A percentile compares a stretch with the other conserved stretches of the same genome.
phyloP scores from a whole-genome alignment of 169 alveolate species.

The Theileria annulata region DNA sequence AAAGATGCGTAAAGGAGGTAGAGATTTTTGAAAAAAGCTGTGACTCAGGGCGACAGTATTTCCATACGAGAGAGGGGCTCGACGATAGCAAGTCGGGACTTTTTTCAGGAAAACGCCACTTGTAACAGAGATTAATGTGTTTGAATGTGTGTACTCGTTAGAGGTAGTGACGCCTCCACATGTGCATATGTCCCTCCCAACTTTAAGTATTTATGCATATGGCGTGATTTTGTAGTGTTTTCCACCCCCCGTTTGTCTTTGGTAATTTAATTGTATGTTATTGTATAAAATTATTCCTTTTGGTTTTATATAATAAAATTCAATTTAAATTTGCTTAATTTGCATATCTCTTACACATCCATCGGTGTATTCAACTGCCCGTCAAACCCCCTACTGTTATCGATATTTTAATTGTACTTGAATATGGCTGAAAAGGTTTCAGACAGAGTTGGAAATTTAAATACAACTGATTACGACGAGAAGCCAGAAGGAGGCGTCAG shows the following conservation, averaged over 20 bases:
- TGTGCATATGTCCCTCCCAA: neutral
- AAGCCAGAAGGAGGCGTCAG: neutral
- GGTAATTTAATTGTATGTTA: neutral
- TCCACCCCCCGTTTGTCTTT: slow-evolving; percentile 4
- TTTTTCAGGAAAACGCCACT: slow-evolving; percentile 78
- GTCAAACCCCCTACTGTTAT: slow-evolving; percentile 1
- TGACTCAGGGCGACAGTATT: slow-evolving; percentile 76
- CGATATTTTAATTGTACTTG: neutral
- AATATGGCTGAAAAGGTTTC: neutral
- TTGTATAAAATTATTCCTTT: slow-evolving; percentile 7
- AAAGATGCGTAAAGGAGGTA: slow-evolving; percentile 76
- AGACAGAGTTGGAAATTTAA: slow-evolving; percentile 4
- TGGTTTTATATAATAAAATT: neutral
- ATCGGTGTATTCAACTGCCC: neutral
- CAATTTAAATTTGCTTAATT: neutral
- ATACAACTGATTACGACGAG: slow-evolving; percentile 8
- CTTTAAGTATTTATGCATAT: neutral
- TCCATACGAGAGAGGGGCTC: slow-evolving; percentile 84
- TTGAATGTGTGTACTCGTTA: neutral
- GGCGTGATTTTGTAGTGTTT: neutral
- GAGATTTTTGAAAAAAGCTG: slow-evolving; percentile 81
- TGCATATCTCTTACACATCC: neutral
- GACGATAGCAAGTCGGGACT: slow-evolving; percentile 84
- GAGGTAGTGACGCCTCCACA: neutral
- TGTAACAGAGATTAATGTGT: slow-evolving; percentile 4